Base-by-base conservation (phyloP, 345 rosid species). In the Salix udensis region DNA sequence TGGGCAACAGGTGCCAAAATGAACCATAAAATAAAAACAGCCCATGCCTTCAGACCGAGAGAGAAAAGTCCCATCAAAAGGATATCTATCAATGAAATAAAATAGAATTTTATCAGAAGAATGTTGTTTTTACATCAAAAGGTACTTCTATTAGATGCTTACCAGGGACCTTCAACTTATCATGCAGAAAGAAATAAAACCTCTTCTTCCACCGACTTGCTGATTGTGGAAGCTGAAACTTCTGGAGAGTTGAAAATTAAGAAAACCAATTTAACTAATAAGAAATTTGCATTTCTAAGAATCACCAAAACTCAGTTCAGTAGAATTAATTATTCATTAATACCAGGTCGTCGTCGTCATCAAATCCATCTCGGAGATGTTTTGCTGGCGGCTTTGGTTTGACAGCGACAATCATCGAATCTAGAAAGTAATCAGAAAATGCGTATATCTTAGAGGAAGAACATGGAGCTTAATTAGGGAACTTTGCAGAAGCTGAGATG, bases 161-260 rank as follows among this genome's bases (percentile, higher is more conserved):
- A 92, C 98, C 91, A 46, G 97, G 96, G 75, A 94, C 76, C 86
- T 88, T 94, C 83, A 91, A 73, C 85, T 85, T 90, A 76, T 91
- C 81, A 76, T 73, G 92, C 65, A 91, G 84, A 80, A 91, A 81
- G 82, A 72, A 81, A 75, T 82, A 89, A 7, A 91, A 87, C 87
- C 78, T 90, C 86, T 78, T 94, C 86, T 92, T 89, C 91, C 94
- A 88, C 74, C 83, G 79, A 81, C 87, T 92, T 65, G 94, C 82
- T 76, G 98, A 86, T 23, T 79, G 82, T 69, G 98, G 94, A 70
- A 94, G 88, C 81, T 87, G 86, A 83, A 94, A 94, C 87, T 89
- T 90, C 92, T 94, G 77, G 76, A 80, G 24, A 66, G 76, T 40
- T 28, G 78, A 66, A 37, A 74, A 68, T 67, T 64, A 60, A 37